These are phyloP conservation scores for Epichloe hybrida DNA, from an alignment of 2,329 filamentous ascomycete genomes.

Conservation along the genomic window DNA sequence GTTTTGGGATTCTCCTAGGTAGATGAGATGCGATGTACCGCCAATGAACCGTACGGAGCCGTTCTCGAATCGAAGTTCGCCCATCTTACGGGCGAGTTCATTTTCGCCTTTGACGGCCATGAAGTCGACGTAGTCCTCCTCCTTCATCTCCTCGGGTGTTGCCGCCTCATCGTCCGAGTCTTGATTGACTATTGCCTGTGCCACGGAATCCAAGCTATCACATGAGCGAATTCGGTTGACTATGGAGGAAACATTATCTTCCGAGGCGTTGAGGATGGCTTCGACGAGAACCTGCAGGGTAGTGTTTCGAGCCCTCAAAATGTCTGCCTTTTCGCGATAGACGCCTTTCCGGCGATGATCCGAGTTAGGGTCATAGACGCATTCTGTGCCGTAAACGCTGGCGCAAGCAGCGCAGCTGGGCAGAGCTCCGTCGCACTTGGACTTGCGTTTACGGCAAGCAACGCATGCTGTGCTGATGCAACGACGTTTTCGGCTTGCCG, in stretches of 20 bases:
- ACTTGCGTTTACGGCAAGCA: conserved; percentile 68
- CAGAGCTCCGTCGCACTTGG: conserved; percentile 82
- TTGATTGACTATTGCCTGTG: conserved; percentile 37
- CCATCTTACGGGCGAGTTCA: conserved; percentile 85
- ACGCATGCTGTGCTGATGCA: conserved; percentile 79
- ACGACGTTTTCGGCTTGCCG: conserved; percentile 49
- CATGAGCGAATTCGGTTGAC: conserved; percentile 82
- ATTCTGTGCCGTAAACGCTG: conserved; percentile 82
- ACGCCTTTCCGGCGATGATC: conserved; percentile 94
- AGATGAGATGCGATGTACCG: conserved; percentile 86
- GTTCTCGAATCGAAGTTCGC: conserved; percentile 74
- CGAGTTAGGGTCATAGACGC: conserved; percentile 90
- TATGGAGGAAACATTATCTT: conserved; percentile 70
- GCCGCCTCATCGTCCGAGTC: conserved; percentile 13
- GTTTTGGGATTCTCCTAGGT: conserved; percentile 43
- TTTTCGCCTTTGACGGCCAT: conserved; percentile 47
- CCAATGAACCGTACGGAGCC: conserved; percentile 84
- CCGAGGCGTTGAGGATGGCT: conserved; percentile 79
- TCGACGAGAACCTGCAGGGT: conserved; percentile 89
- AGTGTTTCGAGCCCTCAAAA: conserved; percentile 70
- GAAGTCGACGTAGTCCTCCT: conserved; percentile 26
- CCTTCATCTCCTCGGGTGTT: conserved; percentile 24
- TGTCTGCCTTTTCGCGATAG: conserved; percentile 87
- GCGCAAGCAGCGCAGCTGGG: conserved; percentile 92
- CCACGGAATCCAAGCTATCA: conserved; percentile 49